phyloP scores from a whole-genome alignment of 2,329 filamentous ascomycete genomes.

The Epichloe gansuensis region DNA sequence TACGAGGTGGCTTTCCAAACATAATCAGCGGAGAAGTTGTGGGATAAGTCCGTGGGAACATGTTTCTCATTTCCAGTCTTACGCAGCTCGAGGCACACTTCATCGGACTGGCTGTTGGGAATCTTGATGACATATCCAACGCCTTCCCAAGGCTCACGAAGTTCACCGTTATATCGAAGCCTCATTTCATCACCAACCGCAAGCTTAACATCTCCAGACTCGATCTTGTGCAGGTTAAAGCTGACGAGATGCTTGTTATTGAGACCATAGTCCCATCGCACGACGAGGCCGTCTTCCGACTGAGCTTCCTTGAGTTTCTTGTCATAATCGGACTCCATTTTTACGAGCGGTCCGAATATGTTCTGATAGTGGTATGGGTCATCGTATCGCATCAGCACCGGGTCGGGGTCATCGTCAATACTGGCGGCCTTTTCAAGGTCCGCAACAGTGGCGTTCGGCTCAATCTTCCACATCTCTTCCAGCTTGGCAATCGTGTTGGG shows the following conservation, averaged over 20 bases:
- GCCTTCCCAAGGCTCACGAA: conserved; percentile 87
- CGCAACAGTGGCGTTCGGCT: conserved; percentile 73
- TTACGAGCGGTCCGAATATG: conserved; percentile 93
- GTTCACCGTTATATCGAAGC: conserved; percentile 87
- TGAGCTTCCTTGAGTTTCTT: conserved; percentile 98
- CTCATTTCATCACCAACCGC: conserved; percentile 98
- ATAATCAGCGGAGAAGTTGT: conserved; percentile 97
- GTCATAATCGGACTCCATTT: conserved; percentile 98
- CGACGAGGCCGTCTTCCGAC: conserved; percentile 87
- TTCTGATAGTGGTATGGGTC: conserved; percentile 99
- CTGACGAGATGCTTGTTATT: conserved; percentile 97
- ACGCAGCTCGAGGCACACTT: conserved; percentile 88
- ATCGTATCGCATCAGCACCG: conserved; percentile 86
- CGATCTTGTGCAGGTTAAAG: conserved; percentile 92
- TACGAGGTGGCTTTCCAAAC: conserved; percentile 99
- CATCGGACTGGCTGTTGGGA: conserved; percentile 96
- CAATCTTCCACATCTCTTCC: conserved; percentile 98
- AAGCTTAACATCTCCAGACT: conserved; percentile 93
- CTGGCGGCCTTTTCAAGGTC: conserved; percentile 85
- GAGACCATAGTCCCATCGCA: conserved; percentile 87
- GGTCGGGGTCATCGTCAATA: conserved; percentile 88
- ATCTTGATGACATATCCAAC: conserved; percentile 99
- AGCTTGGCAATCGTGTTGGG: conserved; percentile 92
- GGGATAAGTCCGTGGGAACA: conserved; percentile 88
- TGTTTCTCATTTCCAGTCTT: conserved; percentile 93